These are phyloP conservation scores for Saccharata proteae DNA, from an alignment of 2,329 filamentous ascomycete species.

Conservation along the genomic window DNA sequence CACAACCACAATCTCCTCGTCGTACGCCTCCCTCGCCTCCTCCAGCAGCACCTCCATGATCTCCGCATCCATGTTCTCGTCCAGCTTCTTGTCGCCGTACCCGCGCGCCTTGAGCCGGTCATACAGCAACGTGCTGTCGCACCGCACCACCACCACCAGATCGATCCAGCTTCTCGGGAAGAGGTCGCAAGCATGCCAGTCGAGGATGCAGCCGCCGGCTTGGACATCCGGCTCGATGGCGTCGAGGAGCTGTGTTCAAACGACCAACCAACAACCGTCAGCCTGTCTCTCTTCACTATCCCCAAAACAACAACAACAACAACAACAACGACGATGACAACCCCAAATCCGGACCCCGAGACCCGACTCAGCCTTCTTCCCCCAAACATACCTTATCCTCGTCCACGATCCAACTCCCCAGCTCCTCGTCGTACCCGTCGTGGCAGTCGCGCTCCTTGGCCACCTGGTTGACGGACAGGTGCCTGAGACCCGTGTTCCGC, in stretches of 20 bases:
- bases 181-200: slow-evolving; percentile 96
- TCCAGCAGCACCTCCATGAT: slow-evolving; percentile 93
- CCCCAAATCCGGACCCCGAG: too few species aligned
- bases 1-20: slow-evolving; percentile 79
- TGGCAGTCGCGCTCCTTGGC: slow-evolving; percentile 82
- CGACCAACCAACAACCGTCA: too few species aligned
- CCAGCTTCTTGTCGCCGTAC: slow-evolving; percentile 75
- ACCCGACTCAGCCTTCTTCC: too few species aligned
- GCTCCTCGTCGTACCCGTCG: slow-evolving; percentile 77
- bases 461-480: slow-evolving; percentile 80
- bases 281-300: neutral
- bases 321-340: too few species aligned
- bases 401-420: slow-evolving; percentile 83
- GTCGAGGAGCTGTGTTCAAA: slow-evolving; percentile 64
- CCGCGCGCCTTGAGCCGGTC: slow-evolving; percentile 69
- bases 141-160: slow-evolving; percentile 80
- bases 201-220: slow-evolving; percentile 72
- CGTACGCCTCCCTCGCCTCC: slow-evolving; percentile 79
- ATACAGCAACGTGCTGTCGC: slow-evolving; percentile 68
- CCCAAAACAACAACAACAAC: too few species aligned
- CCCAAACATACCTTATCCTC: slow-evolving; percentile 96
- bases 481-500: slow-evolving; percentile 61
- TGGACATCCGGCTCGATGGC: slow-evolving; percentile 70
- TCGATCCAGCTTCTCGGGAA: slow-evolving; percentile 93
- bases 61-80: slow-evolving; percentile 93